Evolutionary conservation across 2,329 filamentous ascomycete species (phyloP).

Genomic region (Neofusicoccum laricinum): DNA sequence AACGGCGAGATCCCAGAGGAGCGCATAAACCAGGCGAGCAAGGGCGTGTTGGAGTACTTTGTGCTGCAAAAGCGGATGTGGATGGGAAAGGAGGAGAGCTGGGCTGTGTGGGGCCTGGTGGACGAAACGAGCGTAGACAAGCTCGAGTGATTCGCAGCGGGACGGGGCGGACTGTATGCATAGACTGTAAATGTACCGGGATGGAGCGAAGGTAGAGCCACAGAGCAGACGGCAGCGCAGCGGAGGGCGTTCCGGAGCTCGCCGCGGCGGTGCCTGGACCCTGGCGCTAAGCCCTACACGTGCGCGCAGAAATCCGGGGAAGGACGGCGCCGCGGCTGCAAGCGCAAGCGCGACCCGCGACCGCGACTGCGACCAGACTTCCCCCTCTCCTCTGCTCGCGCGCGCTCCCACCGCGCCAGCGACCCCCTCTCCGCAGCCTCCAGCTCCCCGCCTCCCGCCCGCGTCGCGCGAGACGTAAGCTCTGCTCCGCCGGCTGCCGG

Average conservation of each 20-base stretch:
- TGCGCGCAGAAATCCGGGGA: background rate
- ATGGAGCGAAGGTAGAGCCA: background rate
- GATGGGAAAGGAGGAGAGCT: constrained; percentile 47
- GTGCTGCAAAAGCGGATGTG: constrained; percentile 57
- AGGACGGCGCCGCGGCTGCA: background rate
- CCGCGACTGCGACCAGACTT: too few relatives aligned
- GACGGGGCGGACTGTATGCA: background rate
- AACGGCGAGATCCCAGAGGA: constrained; percentile 14
- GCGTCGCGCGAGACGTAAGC: background rate
- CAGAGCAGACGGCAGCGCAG: background rate
- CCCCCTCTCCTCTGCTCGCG: background rate
- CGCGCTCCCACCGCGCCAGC: too few relatives aligned
- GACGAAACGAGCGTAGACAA: constrained; percentile 44
- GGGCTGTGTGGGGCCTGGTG: constrained; percentile 65
- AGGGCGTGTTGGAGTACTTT: constrained; percentile 62
- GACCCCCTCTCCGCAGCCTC: background rate
- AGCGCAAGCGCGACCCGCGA: background rate
- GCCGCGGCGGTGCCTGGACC: background rate
- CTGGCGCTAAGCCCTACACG: constrained; percentile 13
- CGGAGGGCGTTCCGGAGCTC: background rate
- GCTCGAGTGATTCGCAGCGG: constrained; percentile 16
- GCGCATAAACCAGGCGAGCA: constrained; percentile 21
- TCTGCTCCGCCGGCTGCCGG: background rate
- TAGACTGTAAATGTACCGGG: background rate
- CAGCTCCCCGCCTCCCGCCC: background rate